A percentile compares a stretch with the other conserved stretches of the same genome.
Evolutionary conservation across 176 grass and related monocot genomes (phyloP).

Genomic region (Avena atlantica): DNA sequence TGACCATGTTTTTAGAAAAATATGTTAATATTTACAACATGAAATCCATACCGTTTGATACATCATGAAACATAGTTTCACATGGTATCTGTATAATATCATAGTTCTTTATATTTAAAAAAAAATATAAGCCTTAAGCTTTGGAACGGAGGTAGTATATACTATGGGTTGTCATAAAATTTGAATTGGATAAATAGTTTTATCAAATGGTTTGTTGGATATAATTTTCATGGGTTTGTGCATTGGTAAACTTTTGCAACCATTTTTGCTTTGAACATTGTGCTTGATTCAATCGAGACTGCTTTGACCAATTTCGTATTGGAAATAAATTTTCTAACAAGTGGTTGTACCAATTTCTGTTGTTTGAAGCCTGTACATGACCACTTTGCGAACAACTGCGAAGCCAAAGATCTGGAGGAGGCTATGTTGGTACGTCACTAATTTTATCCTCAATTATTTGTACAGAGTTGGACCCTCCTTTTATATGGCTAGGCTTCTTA

Average conservation of each 20-base stretch:
- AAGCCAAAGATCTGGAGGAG: not conserved
- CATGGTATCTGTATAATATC: too few species aligned
- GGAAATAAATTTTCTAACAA: not conserved
- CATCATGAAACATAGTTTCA: too few species aligned
- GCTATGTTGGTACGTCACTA: not conserved
- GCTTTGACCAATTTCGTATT: not conserved
- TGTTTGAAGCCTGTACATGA: not conserved
- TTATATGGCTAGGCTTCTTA: not conserved
- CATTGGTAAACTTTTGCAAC: not conserved
- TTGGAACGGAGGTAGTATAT: not conserved
- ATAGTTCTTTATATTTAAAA: too few species aligned
- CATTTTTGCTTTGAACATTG: not conserved
- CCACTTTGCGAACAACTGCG: not conserved
- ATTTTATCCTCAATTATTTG: not conserved
- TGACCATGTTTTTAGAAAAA: too few species aligned
- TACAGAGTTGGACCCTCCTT: not conserved
- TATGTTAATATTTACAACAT: too few species aligned
- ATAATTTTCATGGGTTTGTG: constrained; percentile 1
- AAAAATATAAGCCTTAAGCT: too few species aligned
- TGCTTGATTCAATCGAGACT: not conserved
- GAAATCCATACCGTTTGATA: too few species aligned
- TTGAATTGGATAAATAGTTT: not conserved
- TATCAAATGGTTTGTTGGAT: not conserved
- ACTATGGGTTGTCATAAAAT: not conserved
- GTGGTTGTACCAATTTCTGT: not conserved